Base-by-base conservation (phyloP, 1,284 basidiomycete species). In the Ustilago trichophora region DNA sequence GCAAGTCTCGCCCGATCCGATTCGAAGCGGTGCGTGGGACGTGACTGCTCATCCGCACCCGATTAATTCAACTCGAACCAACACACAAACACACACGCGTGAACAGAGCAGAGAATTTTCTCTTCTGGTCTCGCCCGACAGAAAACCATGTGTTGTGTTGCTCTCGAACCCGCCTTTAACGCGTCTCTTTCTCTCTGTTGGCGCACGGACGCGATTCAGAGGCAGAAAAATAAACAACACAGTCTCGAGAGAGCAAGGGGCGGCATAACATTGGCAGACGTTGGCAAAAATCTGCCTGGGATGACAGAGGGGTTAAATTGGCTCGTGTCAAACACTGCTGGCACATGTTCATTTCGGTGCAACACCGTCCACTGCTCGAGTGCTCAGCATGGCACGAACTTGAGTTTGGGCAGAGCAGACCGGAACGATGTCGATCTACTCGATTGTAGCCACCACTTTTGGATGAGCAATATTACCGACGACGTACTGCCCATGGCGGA, bases 21-120 rank as follows among this genome's bases (percentile, higher is more conserved):
- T 19, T 19, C n/a, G 25, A 6, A 12, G 16, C 10, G 21, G 16
- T 36, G 34, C 41, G 41, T 43, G 16, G 13, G 15, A 18, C 13
- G 45, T 13, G 25, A 36, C 32, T 43, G 41, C 27, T 43, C 41
- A 27, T 36, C n/a, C 15, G 34, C 25, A 6, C 9, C 33, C 33
- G 40, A 29, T 42, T 21, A 7, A 22, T 32, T 26, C 24, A 26
- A 36, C 16, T 22, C 25, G 38, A 41, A 52, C 37, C 49, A 52
- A 45, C 41, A 52, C 50, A 27, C 32, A 22, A 16, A 37, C 15
- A 27, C 26, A 49, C 47, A 45, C 50, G 40, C 40, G 44, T 60
- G 31, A 32, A 25, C 37, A 38, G 22, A 36, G 13, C 34, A 36
- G 36, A 24, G 11, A 22, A n/a, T 13, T n/a, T n/a, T n/a, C n/a